These are phyloP conservation scores for Shiraia sp. DNA, from an alignment of 2,329 filamentous ascomycete species.

Conservation along the genomic window DNA sequence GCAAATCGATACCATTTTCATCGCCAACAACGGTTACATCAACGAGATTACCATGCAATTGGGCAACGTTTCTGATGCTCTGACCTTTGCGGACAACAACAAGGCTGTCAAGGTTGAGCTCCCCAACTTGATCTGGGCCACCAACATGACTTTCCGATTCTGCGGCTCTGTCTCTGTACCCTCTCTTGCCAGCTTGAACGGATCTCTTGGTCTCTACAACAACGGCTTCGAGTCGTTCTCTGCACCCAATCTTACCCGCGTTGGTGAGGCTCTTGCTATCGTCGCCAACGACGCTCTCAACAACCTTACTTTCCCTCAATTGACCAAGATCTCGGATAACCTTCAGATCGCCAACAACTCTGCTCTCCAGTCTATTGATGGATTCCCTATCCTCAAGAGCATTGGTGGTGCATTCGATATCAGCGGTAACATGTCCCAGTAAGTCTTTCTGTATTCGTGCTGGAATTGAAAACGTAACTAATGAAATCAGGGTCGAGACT, in stretches of 20 bases:
- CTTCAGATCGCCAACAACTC: slow-evolving; percentile 93
- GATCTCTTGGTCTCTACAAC: slow-evolving; percentile 81
- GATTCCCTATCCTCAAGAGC: slow-evolving; percentile 68
- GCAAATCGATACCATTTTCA: slow-evolving; percentile 71
- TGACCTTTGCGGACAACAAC: slow-evolving; percentile 82
- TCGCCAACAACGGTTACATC: slow-evolving; percentile 84
- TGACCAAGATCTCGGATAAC: slow-evolving; percentile 74
- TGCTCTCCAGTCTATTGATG: slow-evolving; percentile 64
- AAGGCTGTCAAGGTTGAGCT: slow-evolving; percentile 71
- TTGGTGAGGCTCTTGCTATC: slow-evolving; percentile 63
- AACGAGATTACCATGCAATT: slow-evolving; percentile 76
- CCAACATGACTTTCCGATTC: slow-evolving; percentile 82
- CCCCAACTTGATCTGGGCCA: slow-evolving; percentile 76
- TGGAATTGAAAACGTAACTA: slow-evolving; percentile 22
- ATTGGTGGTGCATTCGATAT: slow-evolving; percentile 82
- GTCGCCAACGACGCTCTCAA: slow-evolving; percentile 59
- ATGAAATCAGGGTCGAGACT: slow-evolving; percentile 66
- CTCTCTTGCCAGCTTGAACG: slow-evolving; percentile 71
- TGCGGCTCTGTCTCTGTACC: slow-evolving; percentile 75
- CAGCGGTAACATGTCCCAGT: slow-evolving; percentile 82
- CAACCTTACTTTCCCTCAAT: slow-evolving; percentile 75
- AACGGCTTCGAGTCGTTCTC: slow-evolving; percentile 68
- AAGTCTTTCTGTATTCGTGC: slow-evolving; percentile 48
- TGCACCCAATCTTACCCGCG: slow-evolving; percentile 71
- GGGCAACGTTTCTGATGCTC: slow-evolving; percentile 69